Percentiles rank a stretch among this genome's conserved stretches.
Evolutionary conservation across 2,329 filamentous ascomycete genomes (phyloP).

Genomic region (Tolypocladium pustulatum): DNA sequence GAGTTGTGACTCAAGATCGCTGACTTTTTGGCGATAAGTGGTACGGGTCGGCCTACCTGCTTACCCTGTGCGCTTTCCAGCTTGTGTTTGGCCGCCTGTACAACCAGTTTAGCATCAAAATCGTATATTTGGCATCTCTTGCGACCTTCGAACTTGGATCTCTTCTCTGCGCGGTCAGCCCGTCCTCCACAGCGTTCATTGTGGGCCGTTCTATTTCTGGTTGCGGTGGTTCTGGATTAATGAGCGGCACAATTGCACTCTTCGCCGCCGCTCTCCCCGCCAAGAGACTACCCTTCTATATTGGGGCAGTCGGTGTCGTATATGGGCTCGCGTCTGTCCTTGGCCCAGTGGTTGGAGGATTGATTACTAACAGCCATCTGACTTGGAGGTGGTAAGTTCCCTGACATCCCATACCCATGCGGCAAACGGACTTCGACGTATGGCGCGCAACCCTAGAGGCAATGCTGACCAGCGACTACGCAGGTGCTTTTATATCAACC

Average conservation of each 20-base stretch:
- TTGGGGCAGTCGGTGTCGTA: neutral
- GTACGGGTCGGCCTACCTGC: neutral
- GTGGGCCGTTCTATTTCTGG: neutral
- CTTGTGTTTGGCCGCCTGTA: slow-evolving; percentile 1
- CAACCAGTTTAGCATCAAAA: neutral
- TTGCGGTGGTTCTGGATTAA: neutral
- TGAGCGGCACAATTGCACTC: slow-evolving; percentile 1
- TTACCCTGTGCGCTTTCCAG: neutral
- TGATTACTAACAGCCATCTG: slow-evolving; percentile 1
- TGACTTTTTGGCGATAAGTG: neutral
- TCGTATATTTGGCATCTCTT: neutral
- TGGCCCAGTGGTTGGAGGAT: neutral
- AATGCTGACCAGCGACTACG: neutral
- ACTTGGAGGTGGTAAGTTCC: neutral
- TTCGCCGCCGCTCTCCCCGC: neutral
- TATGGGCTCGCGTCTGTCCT: slow-evolving; percentile 1
- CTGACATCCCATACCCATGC: neutral
- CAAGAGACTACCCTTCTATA: neutral
- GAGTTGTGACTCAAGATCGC: neutral
- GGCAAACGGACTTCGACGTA: neutral
- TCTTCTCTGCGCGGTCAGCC: neutral
- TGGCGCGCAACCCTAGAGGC: neutral
- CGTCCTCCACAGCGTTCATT: neutral
- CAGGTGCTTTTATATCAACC: slow-evolving; percentile 1
- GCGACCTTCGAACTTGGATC: neutral